phyloP scores from a whole-genome alignment of 2,329 filamentous ascomycete species.

The Curvularia hawaiiensis region DNA sequence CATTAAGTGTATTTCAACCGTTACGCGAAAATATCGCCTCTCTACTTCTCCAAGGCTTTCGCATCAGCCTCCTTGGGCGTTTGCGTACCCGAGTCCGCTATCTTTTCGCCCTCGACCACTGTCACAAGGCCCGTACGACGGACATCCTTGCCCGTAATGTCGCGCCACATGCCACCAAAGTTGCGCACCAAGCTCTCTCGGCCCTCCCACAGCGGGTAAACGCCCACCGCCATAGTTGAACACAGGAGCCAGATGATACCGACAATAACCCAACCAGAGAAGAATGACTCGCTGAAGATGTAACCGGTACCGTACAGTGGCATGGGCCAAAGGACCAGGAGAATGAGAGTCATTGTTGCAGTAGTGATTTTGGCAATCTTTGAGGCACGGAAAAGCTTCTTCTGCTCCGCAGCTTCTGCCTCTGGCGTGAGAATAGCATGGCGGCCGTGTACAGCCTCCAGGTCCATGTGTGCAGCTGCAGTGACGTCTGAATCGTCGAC shows the following conservation, averaged over 20 bases:
- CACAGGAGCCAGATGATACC: constrained; percentile 78
- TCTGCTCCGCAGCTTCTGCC: constrained; percentile 46
- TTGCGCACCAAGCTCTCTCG: constrained; percentile 30
- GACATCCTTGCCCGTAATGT: constrained; percentile 30
- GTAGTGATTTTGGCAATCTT: constrained; percentile 63
- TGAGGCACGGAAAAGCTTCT: constrained; percentile 50
- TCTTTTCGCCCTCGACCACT: constrained; percentile 28
- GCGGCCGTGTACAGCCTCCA: constrained; percentile 61
- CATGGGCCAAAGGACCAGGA: constrained; percentile 88
- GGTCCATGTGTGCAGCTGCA: constrained; percentile 63
- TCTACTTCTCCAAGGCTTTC: constrained; percentile 18
- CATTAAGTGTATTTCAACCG: neutral
- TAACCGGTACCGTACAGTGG: constrained; percentile 85
- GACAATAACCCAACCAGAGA: constrained; percentile 75
- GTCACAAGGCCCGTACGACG: constrained; percentile 13
- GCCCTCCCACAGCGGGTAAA: constrained; percentile 81
- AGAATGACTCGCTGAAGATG: constrained; percentile 80
- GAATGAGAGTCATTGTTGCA: constrained; percentile 66
- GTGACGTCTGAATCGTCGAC: constrained; percentile 78
- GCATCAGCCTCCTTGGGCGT: constrained; percentile 29
- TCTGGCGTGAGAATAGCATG: constrained; percentile 35
- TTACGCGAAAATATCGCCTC: neutral
- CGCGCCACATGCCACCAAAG: constrained; percentile 35
- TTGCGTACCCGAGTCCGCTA: constrained; percentile 18
- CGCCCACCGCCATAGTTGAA: constrained; percentile 72